A percentile compares a stretch with the other conserved stretches of the same genome.
Evolutionary conservation across 2,329 filamentous ascomycete species (phyloP).

Genomic region (Pseudocercospora musae): DNA sequence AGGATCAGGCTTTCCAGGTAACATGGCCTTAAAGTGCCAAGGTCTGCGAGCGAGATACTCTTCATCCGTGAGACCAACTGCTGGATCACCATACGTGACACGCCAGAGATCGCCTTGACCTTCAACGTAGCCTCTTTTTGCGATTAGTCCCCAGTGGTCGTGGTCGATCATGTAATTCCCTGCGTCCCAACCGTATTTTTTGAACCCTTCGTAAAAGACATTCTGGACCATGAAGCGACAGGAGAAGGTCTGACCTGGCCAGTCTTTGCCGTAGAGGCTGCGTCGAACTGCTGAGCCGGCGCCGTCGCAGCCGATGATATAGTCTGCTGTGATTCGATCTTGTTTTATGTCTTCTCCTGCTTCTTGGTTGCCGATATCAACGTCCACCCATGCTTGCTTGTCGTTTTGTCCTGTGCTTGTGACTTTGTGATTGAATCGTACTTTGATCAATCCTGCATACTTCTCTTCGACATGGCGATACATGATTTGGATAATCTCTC

Average conservation of each 20-base stretch:
- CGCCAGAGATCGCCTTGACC: slow-evolving; percentile 39
- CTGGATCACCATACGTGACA: slow-evolving; percentile 41
- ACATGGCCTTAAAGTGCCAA: slow-evolving; percentile 26
- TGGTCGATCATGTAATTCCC: slow-evolving; percentile 43
- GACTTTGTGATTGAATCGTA: slow-evolving; percentile 30
- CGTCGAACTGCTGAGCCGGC: slow-evolving; percentile 25
- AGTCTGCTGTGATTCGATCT: slow-evolving; percentile 26
- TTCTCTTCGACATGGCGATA: slow-evolving; percentile 24
- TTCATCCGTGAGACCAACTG: slow-evolving; percentile 28
- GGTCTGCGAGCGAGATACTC: slow-evolving; percentile 23
- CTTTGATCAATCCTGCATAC: slow-evolving; percentile 24
- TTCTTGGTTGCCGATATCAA: slow-evolving; percentile 28
- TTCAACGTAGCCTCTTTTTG: slow-evolving; percentile 28
- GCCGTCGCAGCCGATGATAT: slow-evolving; percentile 32
- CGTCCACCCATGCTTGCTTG: slow-evolving; percentile 27
- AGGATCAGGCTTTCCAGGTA: slow-evolving; percentile 27
- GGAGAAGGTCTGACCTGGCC: slow-evolving; percentile 26
- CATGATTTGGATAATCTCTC: slow-evolving; percentile 29
- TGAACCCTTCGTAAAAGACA: slow-evolving; percentile 35
- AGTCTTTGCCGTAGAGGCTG: slow-evolving; percentile 27
- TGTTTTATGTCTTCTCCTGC: slow-evolving; percentile 20
- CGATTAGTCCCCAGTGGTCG: slow-evolving; percentile 33
- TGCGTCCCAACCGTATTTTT: slow-evolving; percentile 38
- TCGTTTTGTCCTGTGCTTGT: slow-evolving; percentile 27
- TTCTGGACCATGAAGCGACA: slow-evolving; percentile 26